phyloP scores from a whole-genome alignment of 1,284 basidiomycete genomes.

The Ustilago vetiveriae region DNA sequence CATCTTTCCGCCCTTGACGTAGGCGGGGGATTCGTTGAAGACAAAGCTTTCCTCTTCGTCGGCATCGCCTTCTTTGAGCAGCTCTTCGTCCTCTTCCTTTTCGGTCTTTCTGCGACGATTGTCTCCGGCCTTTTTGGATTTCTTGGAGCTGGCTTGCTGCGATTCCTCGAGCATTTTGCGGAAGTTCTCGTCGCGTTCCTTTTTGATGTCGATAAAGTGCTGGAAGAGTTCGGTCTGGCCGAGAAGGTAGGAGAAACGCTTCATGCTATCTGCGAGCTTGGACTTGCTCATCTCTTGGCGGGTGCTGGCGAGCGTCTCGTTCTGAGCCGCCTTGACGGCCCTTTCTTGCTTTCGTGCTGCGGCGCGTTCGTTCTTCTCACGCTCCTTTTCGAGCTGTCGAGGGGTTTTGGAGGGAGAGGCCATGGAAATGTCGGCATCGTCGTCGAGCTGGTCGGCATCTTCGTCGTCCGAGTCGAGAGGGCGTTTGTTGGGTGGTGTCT shows the following conservation, averaged over 20 bases:
- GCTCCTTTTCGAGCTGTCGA: constrained; percentile 57
- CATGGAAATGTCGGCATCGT: constrained; percentile 30
- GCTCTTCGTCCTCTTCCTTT: constrained; percentile 80
- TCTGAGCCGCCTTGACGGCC: constrained; percentile 53
- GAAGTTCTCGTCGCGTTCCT: constrained; percentile 91
- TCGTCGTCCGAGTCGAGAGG: constrained; percentile 22
- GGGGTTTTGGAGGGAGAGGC: constrained; percentile 52
- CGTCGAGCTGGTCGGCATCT: constrained; percentile 39
- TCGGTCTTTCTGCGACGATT: constrained; percentile 90
- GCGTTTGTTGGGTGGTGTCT: constrained; percentile 35
- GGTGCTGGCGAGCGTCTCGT: constrained; percentile 52
- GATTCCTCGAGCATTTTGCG: constrained; percentile 80
- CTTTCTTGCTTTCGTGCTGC: constrained; percentile 47
- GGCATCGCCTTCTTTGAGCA: constrained; percentile 81
- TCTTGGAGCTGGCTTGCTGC: constrained; percentile 50
- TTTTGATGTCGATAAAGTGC: constrained; percentile 67
- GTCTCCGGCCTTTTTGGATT: constrained; percentile 39
- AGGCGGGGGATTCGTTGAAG: constrained; percentile 61
- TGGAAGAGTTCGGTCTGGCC: constrained; percentile 67
- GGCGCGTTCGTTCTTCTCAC: constrained; percentile 48
- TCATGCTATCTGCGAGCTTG: constrained; percentile 65
- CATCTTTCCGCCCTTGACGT: constrained; percentile 79
- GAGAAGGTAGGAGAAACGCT: constrained; percentile 64
- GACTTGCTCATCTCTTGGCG: constrained; percentile 56
- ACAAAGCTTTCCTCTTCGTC: constrained; percentile 74